A percentile compares a stretch with the other conserved stretches of the same genome.
Evolutionary conservation across 2,329 filamentous ascomycete species (phyloP).

Genomic region (Paecilomyces fulvus): DNA sequence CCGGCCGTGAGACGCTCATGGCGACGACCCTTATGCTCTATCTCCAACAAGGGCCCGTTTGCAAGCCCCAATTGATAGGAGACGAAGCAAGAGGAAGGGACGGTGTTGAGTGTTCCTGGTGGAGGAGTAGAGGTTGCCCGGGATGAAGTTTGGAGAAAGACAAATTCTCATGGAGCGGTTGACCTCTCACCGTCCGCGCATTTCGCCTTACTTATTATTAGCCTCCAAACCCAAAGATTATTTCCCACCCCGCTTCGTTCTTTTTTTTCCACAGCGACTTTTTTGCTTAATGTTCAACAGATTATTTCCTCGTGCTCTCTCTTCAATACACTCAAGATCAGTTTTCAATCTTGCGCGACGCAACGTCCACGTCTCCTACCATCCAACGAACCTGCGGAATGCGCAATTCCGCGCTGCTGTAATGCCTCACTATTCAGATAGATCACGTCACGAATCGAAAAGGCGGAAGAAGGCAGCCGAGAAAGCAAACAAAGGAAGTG

Average conservation of each 20-base stretch:
- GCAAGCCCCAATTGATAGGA: slow-evolving; percentile 7
- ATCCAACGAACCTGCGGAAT: slow-evolving; percentile 4
- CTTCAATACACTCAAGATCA: not conserved
- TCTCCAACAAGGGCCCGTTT: slow-evolving; percentile 19
- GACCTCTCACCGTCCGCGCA: slow-evolving; percentile 2
- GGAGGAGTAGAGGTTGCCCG: slow-evolving; percentile 2
- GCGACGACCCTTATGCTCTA: slow-evolving; percentile 17
- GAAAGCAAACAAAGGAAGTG: slow-evolving; percentile 53
- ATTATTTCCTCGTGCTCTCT: not conserved
- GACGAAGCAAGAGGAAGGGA: slow-evolving; percentile 1
- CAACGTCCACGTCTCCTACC: not conserved
- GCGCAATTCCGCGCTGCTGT: slow-evolving; percentile 13
- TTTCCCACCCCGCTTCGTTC: slow-evolving; percentile 1
- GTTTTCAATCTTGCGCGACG: not conserved
- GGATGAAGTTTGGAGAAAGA: slow-evolving; percentile 6
- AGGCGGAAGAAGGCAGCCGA: slow-evolving; percentile 42
- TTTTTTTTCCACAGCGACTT: not conserved
- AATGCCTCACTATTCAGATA: slow-evolving; percentile 21
- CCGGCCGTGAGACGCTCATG: slow-evolving; percentile 43
- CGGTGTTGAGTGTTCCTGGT: slow-evolving; percentile 2
- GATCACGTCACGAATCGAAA: slow-evolving; percentile 16
- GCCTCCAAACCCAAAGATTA: not conserved
- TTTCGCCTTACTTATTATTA: too few species aligned
- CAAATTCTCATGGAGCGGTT: slow-evolving; percentile 13
- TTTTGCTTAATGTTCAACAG: not conserved